Evolutionary conservation across 176 grass and related monocot genomes (phyloP).

Genomic region (Tillandsia fasciculata): DNA sequence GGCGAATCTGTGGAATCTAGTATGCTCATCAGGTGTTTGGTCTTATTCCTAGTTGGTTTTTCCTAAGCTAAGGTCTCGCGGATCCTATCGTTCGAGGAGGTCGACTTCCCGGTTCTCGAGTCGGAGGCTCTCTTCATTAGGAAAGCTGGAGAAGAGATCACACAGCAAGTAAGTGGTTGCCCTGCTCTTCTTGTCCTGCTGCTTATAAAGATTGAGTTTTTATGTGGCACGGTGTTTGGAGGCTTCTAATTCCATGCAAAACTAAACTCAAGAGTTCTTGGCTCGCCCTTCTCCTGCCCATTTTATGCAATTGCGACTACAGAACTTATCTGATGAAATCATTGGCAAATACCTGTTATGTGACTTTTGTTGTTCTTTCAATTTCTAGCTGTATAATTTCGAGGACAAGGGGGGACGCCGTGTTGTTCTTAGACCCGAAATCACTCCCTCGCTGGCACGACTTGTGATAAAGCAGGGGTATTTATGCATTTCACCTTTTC

Average conservation of each 20-base stretch:
- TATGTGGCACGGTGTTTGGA: neutral
- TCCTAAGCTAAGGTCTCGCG: conserved; percentile 38
- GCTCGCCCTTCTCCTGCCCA: neutral
- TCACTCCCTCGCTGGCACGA: conserved; percentile 81
- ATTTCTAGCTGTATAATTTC: conserved; percentile 69
- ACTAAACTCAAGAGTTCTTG: neutral
- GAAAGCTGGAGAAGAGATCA: conserved; percentile 81
- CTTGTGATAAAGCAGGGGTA: conserved; percentile 95
- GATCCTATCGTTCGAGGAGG: conserved; percentile 75
- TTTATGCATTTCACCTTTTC: neutral
- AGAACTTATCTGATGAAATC: neutral
- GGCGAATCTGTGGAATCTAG: neutral
- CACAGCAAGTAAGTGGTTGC: conserved; percentile 40
- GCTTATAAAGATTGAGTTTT: neutral
- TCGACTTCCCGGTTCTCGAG: conserved; percentile 89
- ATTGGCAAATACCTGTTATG: neutral
- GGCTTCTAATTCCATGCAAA: neutral
- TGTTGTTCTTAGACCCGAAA: conserved; percentile 83
- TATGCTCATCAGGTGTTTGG: conserved; percentile 29
- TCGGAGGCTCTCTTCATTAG: conserved; percentile 78
- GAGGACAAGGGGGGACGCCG: conserved; percentile 83
- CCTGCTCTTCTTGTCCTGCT: neutral
- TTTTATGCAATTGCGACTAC: neutral
- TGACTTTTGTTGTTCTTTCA: neutral
- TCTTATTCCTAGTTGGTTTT: conserved; percentile 10